Conservation (phyloP, 306 rosid genomes). For the Erythrophleum fordii region DNA sequence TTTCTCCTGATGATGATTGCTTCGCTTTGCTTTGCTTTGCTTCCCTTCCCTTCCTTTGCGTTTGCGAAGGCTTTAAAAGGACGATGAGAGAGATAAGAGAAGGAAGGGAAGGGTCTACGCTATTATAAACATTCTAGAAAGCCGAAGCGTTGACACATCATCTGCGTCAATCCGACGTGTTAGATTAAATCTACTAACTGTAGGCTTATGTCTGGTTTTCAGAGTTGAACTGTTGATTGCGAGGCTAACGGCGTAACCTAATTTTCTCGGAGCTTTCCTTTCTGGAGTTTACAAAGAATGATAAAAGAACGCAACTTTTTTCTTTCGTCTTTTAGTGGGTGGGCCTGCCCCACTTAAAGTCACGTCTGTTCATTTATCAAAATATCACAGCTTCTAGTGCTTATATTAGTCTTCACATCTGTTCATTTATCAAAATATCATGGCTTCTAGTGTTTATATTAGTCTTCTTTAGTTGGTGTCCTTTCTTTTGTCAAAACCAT, state of each 20-base stretch:
- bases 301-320: background rate
- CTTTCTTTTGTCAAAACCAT: background rate
- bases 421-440: background rate
- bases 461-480: background rate
- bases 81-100: too few relatives aligned
- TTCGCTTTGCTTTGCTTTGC: background rate
- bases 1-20: background rate
- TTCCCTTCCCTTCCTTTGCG: background rate
- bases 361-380: too few relatives aligned
- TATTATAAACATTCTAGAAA: background rate
- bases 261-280: background rate
- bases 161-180: slow-evolving; percentile 60
- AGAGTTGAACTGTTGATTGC: background rate
- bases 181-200: slow-evolving; percentile 45
- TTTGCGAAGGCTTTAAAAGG: too few relatives aligned
- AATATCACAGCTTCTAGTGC: background rate
- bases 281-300: background rate
- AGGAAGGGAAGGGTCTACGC: too few relatives aligned
- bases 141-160: slow-evolving; percentile 59
- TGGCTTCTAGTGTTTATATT: too few relatives aligned
- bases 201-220: background rate
- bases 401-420: background rate
- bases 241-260: background rate
- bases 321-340: background rate
- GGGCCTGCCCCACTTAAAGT: background rate